Evolutionary conservation across 2,329 filamentous ascomycete genomes (phyloP).

Genomic region (Fusarium mangiferae): DNA sequence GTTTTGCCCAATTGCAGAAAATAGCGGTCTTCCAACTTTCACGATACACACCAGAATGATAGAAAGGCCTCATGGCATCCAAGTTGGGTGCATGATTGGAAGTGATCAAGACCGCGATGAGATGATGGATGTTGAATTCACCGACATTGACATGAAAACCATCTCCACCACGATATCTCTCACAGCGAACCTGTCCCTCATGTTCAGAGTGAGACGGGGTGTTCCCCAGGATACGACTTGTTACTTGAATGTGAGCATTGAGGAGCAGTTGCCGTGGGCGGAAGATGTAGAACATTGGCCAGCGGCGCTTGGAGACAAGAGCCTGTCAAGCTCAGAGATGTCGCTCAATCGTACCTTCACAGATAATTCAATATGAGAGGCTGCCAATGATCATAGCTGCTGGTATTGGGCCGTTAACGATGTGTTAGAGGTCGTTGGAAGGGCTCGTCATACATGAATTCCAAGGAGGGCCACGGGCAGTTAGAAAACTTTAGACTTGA

Average conservation of each 20-base stretch:
- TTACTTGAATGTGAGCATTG: slow-evolving; percentile 7
- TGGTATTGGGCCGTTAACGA: no score
- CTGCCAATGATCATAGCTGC: no score
- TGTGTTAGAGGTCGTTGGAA: no score
- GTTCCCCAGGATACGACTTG: background rate
- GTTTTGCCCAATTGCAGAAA: background rate
- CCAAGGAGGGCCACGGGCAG: no score
- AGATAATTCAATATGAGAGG: background rate
- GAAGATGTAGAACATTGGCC: background rate
- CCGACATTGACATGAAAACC: background rate
- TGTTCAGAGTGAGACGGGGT: background rate
- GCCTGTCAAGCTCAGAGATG: background rate
- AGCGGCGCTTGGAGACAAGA: background rate
- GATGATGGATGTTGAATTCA: background rate
- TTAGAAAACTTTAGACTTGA: no score
- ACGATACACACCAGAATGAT: background rate
- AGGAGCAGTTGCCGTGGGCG: background rate
- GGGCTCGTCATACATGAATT: no score
- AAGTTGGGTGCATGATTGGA: background rate
- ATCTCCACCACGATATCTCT: background rate
- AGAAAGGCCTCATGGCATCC: background rate
- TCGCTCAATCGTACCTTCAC: background rate
- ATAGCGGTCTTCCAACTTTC: background rate
- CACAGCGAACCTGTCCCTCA: background rate
- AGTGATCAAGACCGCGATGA: background rate